phyloP scores from a whole-genome alignment of 257 asterid species.

The Striga asiatica region DNA sequence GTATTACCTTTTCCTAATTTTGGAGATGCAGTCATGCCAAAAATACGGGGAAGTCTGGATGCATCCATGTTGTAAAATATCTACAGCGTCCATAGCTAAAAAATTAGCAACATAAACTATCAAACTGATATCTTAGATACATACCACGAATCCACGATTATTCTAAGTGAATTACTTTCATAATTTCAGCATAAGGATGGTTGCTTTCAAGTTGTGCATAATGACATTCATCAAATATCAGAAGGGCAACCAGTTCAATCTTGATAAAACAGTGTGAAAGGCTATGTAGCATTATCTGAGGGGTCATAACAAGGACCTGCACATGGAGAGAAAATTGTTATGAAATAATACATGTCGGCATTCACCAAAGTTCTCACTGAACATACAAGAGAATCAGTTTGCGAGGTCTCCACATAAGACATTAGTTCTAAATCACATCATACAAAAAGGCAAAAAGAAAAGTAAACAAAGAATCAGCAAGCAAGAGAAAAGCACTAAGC shows the following conservation, averaged over 20 bases:
- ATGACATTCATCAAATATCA: conserved; percentile 97
- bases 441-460: background rate
- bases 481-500: background rate
- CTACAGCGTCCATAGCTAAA: conserved; percentile 33
- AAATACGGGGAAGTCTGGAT: conserved; percentile 75
- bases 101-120: conserved; percentile 14
- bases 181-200: conserved; percentile 96
- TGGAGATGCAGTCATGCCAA: conserved; percentile 99
- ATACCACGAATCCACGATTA: background rate
- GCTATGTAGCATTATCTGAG: conserved; percentile 63
- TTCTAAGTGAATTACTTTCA: conserved; percentile 61
- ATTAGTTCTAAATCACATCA: conserved; percentile 3
- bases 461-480: background rate
- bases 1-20: conserved; percentile 79
- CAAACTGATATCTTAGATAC: background rate
- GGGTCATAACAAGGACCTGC: conserved; percentile 97
- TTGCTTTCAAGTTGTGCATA: conserved; percentile 84
- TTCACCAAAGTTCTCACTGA: background rate
- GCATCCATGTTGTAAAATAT: conserved; percentile 57
- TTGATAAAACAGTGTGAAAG: conserved; percentile 74
- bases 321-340: conserved; percentile 14
- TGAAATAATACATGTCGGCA: background rate
- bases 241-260: conserved; percentile 70
- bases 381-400: conserved; percentile 6
- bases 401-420: background rate